Evolutionary conservation across 1,139 yeast genomes (phyloP).

Genomic region (Kluyveromyces sp.): DNA sequence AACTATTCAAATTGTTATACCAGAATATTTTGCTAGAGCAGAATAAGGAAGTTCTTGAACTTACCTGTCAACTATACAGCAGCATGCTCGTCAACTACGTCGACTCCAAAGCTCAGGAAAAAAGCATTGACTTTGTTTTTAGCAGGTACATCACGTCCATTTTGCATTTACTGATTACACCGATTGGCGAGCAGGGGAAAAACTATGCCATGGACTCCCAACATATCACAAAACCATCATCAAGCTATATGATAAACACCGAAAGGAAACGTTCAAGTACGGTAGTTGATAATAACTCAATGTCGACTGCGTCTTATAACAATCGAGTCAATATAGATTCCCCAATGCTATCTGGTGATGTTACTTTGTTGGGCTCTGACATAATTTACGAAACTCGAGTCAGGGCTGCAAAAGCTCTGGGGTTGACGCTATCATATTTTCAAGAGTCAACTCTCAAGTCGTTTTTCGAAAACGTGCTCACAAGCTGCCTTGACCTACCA

Average conservation of each 20-base stretch:
- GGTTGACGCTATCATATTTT: conserved; percentile 55
- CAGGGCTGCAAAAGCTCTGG: conserved; percentile 71
- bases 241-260: conserved; percentile 28
- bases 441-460: conserved; percentile 38
- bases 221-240: conserved; percentile 70
- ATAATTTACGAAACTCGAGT: conserved; percentile 70
- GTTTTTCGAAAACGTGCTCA: conserved; percentile 33
- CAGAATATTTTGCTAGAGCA: conserved; percentile 90
- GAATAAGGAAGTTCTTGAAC: conserved; percentile 58
- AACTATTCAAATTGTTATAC: conserved; percentile 63
- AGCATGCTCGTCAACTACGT: conserved; percentile 45
- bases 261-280: conserved; percentile 30
- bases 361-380: conserved; percentile 73
- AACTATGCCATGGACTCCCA: conserved; percentile 77
- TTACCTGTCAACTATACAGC: conserved; percentile 60
- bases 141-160: conserved; percentile 53
- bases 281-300: conserved; percentile 18
- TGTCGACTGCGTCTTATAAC: conserved; percentile 40
- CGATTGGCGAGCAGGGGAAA: conserved; percentile 88
- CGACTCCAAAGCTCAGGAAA: conserved; percentile 31
- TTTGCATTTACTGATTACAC: conserved; percentile 74
- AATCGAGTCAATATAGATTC: conserved; percentile 83
- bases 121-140: conserved; percentile 43
- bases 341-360: conserved; percentile 88
- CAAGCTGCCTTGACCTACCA: conserved; percentile 35